Evolutionary conservation across 331 rosid genomes (phyloP).

Genomic region (Acacia concinna): DNA sequence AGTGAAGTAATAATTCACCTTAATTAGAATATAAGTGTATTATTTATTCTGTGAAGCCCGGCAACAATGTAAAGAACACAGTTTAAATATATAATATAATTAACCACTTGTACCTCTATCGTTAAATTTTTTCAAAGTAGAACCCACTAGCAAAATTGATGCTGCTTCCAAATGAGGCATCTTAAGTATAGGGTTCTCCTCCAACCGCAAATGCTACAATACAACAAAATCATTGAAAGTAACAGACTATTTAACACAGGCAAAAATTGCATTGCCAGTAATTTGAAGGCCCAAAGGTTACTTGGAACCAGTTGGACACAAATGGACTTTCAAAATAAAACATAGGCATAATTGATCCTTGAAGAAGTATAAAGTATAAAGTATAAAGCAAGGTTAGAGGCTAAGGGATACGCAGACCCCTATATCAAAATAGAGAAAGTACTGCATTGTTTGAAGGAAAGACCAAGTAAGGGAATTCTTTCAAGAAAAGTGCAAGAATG

Average conservation of each 20-base stretch:
- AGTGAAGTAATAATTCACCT: constrained; percentile 4
- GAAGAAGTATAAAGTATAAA: no score
- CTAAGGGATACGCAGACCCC: no score
- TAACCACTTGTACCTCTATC: constrained; percentile 74
- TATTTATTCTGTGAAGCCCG: not conserved
- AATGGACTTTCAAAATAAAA: no score
- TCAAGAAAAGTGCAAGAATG: not conserved
- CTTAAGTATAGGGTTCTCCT: constrained; percentile 95
- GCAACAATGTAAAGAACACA: constrained; percentile 24
- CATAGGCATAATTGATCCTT: no score
- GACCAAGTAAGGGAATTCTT: not conserved
- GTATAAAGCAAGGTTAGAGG: no score
- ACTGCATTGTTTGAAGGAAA: not conserved
- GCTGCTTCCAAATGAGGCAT: constrained; percentile 97
- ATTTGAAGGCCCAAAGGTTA: constrained; percentile 16
- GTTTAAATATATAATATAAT: constrained; percentile 2
- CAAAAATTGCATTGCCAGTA: not conserved
- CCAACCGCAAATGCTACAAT: constrained; percentile 91
- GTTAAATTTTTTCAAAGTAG: constrained; percentile 87
- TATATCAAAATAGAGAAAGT: no score
- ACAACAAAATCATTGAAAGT: constrained; percentile 33
- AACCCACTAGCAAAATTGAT: constrained; percentile 89
- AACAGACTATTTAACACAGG: constrained; percentile 9
- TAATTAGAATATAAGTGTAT: not conserved
- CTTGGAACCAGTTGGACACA: not conserved